Conservation (phyloP, 164 flowering plant species). For the Malania oleifera region DNA sequence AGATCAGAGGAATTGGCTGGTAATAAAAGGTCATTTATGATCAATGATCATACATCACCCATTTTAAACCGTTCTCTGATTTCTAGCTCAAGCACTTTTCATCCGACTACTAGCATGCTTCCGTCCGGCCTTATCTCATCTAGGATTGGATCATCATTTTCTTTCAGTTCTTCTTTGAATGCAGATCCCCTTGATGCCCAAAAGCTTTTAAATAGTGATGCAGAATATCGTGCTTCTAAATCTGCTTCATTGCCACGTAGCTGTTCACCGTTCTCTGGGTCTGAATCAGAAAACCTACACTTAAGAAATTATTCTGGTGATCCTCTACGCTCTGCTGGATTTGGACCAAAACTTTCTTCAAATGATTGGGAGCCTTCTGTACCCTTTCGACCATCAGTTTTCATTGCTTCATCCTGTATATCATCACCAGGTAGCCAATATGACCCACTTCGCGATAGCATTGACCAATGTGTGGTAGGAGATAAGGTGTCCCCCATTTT, state of each 20-base stretch:
- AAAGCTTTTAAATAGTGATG: constrained; percentile 18
- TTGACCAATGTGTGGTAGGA: constrained; percentile 36
- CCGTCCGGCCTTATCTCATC: constrained; percentile 17
- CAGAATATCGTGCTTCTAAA: constrained; percentile 20
- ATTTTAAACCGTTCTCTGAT: constrained; percentile 10
- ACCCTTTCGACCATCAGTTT: constrained; percentile 71
- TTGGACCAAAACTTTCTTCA: constrained; percentile 20
- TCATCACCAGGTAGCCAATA: constrained; percentile 47
- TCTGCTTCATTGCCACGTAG: constrained; percentile 23
- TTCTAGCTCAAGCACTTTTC: constrained; percentile 11
- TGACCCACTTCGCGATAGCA: constrained; percentile 69
- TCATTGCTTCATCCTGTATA: constrained; percentile 24
- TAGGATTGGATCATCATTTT: constrained; percentile 15
- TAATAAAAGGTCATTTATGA: constrained; percentile 2
- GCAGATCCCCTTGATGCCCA: constrained; percentile 14
- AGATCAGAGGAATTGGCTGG: constrained; percentile 10
- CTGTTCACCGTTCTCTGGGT: constrained; percentile 29
- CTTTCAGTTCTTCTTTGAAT: constrained; percentile 20
- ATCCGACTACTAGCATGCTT: constrained; percentile 8
- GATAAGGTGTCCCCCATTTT: constrained; percentile 25
- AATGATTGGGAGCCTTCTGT: constrained; percentile 69
- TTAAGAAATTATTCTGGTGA: constrained; percentile 1
- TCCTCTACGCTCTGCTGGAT: constrained; percentile 10
- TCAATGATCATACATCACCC: constrained; percentile 16
- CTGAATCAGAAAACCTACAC: constrained; percentile 19